Evolutionary conservation across 495 filamentous ascomycete genomes (phyloP).

Genomic region (Tuber umbilicatum): DNA sequence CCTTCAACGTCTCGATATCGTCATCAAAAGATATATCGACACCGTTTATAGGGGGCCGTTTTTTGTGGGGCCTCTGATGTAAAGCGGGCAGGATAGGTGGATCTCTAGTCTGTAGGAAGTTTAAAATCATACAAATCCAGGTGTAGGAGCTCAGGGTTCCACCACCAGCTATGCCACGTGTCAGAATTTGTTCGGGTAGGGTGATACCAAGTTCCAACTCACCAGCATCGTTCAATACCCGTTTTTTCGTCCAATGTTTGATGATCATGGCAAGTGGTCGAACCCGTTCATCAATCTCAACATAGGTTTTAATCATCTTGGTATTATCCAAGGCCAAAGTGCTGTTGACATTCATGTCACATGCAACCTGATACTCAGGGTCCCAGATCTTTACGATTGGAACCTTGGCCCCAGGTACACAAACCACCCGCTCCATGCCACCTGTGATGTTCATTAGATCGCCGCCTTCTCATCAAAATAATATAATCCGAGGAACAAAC

Average conservation of each 20-base stretch:
- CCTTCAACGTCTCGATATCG: conserved; percentile 63
- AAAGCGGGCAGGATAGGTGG: conserved; percentile 83
- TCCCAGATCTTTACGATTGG: conserved; percentile 99
- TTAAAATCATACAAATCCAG: conserved; percentile 99
- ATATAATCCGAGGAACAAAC: conserved; percentile 50
- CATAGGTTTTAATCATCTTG: conserved; percentile 95
- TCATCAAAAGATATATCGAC: conserved; percentile 73
- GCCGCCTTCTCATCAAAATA: neutral
- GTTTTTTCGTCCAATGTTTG: conserved; percentile 90
- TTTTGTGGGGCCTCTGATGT: conserved; percentile 66
- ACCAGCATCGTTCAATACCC: conserved; percentile 94
- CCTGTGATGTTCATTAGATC: conserved; percentile 49
- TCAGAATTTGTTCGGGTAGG: conserved; percentile 19
- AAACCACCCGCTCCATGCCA: conserved; percentile 93
- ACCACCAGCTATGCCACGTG: conserved; percentile 59
- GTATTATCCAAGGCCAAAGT: conserved; percentile 91
- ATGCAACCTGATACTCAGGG: conserved; percentile 80
- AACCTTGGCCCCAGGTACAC: conserved; percentile 87
- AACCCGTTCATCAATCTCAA: conserved; percentile 85
- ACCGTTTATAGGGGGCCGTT: conserved; percentile 54
- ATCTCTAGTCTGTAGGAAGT: conserved; percentile 83
- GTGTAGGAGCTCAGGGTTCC: conserved; percentile 96
- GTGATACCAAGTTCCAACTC: conserved; percentile 42
- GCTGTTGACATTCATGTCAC: conserved; percentile 99
- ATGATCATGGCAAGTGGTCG: conserved; percentile 89